phyloP scores from a whole-genome alignment of 176 grass and related monocot species.

The Themeda triandra region DNA sequence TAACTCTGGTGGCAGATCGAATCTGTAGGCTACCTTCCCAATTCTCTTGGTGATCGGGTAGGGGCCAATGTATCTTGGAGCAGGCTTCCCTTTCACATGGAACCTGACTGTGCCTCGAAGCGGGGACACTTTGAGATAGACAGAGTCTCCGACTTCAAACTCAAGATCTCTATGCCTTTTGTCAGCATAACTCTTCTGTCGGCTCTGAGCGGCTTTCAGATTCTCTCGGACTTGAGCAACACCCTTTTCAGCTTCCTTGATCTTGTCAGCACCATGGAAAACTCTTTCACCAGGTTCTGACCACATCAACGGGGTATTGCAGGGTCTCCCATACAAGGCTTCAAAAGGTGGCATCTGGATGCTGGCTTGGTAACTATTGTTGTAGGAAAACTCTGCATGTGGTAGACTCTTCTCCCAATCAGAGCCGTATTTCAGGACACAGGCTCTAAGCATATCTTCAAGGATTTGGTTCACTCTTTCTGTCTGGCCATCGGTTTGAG shows the following conservation, averaged over 20 bases:
- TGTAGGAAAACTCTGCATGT: neutral
- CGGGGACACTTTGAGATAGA: neutral
- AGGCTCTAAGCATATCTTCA: no score
- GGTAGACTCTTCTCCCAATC: no score
- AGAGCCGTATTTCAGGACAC: no score
- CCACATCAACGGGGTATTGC: neutral
- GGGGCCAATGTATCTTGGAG: no score
- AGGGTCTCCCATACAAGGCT: neutral
- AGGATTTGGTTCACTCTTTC: no score
- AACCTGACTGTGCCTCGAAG: neutral
- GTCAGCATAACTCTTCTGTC: neutral
- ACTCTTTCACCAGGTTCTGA: neutral
- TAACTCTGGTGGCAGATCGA: no score
- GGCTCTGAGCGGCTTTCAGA: neutral
- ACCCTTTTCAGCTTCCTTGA: neutral
- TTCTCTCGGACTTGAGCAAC: neutral
- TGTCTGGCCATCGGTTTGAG: no score
- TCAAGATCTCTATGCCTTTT: neutral
- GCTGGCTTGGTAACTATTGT: neutral
- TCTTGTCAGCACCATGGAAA: rapidly evolving
- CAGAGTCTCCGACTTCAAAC: neutral
- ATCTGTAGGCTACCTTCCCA: no score
- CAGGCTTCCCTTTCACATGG: neutral
- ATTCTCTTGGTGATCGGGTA: no score
- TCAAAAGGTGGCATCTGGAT: neutral